phyloP scores from a whole-genome alignment of 148 eudicot genomes.

The Diospyros kaki region DNA sequence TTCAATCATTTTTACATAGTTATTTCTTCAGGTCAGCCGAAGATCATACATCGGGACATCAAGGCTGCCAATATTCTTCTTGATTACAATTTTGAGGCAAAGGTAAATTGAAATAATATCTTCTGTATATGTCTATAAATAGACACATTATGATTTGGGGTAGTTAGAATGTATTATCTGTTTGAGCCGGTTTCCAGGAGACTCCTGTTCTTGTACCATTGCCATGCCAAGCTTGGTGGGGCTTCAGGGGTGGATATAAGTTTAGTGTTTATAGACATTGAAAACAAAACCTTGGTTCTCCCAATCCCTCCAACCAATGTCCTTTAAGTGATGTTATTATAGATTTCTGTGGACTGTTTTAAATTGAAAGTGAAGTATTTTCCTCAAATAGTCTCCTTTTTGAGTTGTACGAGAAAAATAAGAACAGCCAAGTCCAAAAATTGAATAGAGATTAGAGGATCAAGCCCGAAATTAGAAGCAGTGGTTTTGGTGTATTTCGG shows the following conservation, averaged over 20 bases:
- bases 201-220: background rate
- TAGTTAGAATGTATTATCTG: background rate
- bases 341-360: background rate
- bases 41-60: conserved; percentile 83
- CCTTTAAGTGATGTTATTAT: background rate
- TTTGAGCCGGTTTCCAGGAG: background rate
- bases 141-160: background rate
- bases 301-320: background rate
- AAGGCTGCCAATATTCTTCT: conserved; percentile 82
- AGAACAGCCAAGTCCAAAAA: too few relatives aligned
- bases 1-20: background rate
- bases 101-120: conserved; percentile 33
- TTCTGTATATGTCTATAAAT: background rate
- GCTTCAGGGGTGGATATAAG: background rate
- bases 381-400: background rate
- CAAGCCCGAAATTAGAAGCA: too few relatives aligned
- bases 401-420: too few relatives aligned
- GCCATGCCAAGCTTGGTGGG: background rate
- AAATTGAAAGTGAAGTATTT: too few relatives aligned
- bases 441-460: too few relatives aligned
- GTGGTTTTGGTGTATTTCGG: too few relatives aligned
- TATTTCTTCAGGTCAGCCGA: conserved; percentile 59
- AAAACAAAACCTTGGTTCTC: background rate
- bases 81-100: conserved; percentile 67
- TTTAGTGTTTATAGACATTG: too few relatives aligned